A percentile compares a stretch with the other conserved stretches of the same genome.
Evolutionary conservation across 805 yeast species (phyloP).

Genomic region (Yarrowia sp.): DNA sequence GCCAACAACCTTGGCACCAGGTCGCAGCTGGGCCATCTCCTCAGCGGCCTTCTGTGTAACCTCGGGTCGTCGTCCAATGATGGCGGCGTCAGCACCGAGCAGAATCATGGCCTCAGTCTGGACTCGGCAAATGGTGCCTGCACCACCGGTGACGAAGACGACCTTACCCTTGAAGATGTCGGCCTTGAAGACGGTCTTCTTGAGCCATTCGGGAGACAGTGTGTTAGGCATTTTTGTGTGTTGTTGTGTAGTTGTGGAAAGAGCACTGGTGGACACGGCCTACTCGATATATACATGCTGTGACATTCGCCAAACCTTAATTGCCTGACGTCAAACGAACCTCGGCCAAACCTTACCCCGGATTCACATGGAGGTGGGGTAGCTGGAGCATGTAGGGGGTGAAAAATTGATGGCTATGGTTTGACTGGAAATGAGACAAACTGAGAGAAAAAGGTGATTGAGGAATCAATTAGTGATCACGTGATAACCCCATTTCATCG

Average conservation of each 20-base stretch:
- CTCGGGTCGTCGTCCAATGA: slow-evolving; percentile 71
- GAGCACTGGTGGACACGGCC: no score
- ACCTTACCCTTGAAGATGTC: slow-evolving; percentile 79
- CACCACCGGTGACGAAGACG: slow-evolving; percentile 91
- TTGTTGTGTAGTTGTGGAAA: not conserved
- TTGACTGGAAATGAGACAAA: not conserved
- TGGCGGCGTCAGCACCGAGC: slow-evolving; percentile 84
- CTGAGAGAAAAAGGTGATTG: not conserved
- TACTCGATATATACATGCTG: not conserved
- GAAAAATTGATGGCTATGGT: not conserved
- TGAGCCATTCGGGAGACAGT: slow-evolving; percentile 32
- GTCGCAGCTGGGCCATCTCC: slow-evolving; percentile 58
- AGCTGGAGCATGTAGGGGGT: not conserved
- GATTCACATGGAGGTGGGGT: slow-evolving; percentile 25
- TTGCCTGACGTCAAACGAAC: slow-evolving; percentile 3
- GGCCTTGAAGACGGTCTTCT: slow-evolving; percentile 45
- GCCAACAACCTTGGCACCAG: slow-evolving; percentile 67
- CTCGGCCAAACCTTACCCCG: slow-evolving; percentile 23
- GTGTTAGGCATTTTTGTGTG: slow-evolving; percentile 36
- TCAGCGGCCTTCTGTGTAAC: slow-evolving; percentile 67
- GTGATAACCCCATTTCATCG: not conserved
- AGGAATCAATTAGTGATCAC: not conserved
- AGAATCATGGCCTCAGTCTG: slow-evolving; percentile 81
- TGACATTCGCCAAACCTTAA: not conserved
- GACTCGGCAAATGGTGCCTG: slow-evolving; percentile 91